Base-by-base conservation (phyloP, 345 rosid genomes). In the Rhizophora apiculata region DNA sequence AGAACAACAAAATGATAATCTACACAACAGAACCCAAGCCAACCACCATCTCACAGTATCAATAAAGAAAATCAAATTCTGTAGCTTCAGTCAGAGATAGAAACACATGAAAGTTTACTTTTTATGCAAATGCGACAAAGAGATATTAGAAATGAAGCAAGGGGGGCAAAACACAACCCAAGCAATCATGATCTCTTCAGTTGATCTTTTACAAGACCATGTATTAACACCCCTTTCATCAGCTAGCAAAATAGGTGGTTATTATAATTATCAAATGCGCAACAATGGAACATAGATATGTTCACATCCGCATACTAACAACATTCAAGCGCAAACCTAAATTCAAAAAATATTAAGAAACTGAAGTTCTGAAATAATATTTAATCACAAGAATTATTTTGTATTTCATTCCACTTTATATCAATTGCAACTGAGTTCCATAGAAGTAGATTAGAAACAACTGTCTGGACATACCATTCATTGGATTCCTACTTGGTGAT, bases 401-500 rank as follows among this genome's bases (percentile, higher is more conserved):
- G 22, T 6, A 63, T 55, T 20, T 19, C 62, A 67, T 24, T 61
- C 16, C 6, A 51, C 43, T 27, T 27, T 7, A 10, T n/a, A 64
- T 1, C 43, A n/a, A 46, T 39, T 46, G 3, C 63, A 65, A 56
- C 24, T 58, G 30, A 5, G 13, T 11, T 56, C 48, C 46, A 74
- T 32, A 65, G 58, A 62, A 63, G 20, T 74, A 77, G 72, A 63
- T 68, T 52, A 53, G 65, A 10, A 74, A 43, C 49, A 78, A 56
- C 30, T 22, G 29, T 8, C 13, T 7, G 5, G 31, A 16, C 87
- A 78, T 84, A 89, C 97, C 93, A 59, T 74, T 83, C 63, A 74
- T 76, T 26, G 81, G 74, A 69, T 81, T 78, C 73, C 74, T 73
- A 65, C 75, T 78, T 64, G 80, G 85, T 13, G 85, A 88, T 77